Evolutionary conservation across 2,329 filamentous ascomycete genomes (phyloP), one percentile per base, ranked within the genome.

Genomic region (Aspergillus sp.): DNA sequence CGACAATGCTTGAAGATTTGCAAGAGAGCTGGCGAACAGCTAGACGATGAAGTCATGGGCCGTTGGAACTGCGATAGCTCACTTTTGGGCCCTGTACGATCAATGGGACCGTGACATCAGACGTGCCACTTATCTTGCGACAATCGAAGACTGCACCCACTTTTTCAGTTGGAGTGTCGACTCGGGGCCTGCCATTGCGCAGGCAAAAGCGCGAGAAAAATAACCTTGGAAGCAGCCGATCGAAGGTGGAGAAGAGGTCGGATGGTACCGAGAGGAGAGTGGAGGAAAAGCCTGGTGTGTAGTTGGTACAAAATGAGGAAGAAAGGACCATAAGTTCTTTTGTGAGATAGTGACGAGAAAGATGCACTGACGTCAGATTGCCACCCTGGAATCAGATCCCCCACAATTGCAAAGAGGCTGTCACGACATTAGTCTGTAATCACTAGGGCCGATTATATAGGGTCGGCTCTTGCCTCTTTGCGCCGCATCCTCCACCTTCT

Each of bases 81-180:
- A 21, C 21, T 12, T 36, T 45, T 15, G 19, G 41, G 13, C 28
- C 53, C 25, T 30, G 38, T 23, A 36, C 21, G 17, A 19, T 41
- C 39, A 23, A 55, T 55, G 53, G 53, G 25, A n/a, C 53, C 21
- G 53, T 55, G 53, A 55, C 53, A 47, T 55, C 53, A 55, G 30
- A 17, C 25, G 47, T 50, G 28, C 47, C 47, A 50, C 47, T 19
- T 25, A 50, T 50, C 15, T 30, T 50, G 28, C 21, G 45, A 49
- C 45, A 48, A n/a, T 28, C 10, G 8, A n/a, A 10, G 10, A 4
- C 9, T 49, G 12, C 41, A 45, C 25, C 45, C 45, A 30, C 25
- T 25, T 30, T 30, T 49, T 15, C 23, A 8, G n/a, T 8, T n/a
- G 47, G 0, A 30, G 15, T 10, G 25, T 3, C 17, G n/a, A 13